phyloP scores from a whole-genome alignment of 2,329 filamentous ascomycete genomes.

The Pseudogymnoascus sp. region DNA sequence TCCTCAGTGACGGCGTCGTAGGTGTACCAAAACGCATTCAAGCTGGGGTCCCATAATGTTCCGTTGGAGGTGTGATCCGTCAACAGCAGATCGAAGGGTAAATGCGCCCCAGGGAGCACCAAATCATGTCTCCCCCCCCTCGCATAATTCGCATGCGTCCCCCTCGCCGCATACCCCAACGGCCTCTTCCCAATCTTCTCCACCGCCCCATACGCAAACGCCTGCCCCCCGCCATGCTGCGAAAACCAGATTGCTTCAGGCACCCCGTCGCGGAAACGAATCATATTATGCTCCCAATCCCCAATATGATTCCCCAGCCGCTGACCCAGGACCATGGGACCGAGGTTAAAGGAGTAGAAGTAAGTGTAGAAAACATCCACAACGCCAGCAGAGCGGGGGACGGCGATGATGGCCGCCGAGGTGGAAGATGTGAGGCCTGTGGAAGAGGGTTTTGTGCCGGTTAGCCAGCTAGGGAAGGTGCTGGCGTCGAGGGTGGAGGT shows the following conservation, averaged over 20 bases:
- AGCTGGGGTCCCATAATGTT: conserved; percentile 49
- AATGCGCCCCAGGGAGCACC: conserved; percentile 50
- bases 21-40: conserved; percentile 46
- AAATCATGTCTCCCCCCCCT: too few relatives aligned
- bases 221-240: conserved; percentile 54
- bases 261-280: conserved; percentile 49
- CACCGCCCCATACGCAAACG: conserved; percentile 48
- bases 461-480: conserved; percentile 37
- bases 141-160: conserved; percentile 58
- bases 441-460: conserved; percentile 44
- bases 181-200: conserved; percentile 46
- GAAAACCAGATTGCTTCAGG: conserved; percentile 53
- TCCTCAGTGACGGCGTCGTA: conserved; percentile 33
- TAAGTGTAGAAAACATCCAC: conserved; percentile 14
- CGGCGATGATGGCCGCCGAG: conserved; percentile 44
- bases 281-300: conserved; percentile 60
- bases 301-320: conserved; percentile 47
- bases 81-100: conserved; percentile 43
- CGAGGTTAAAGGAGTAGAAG: conserved; percentile 14
- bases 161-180: conserved; percentile 48
- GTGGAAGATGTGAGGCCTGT: conserved; percentile 42
- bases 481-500: conserved; percentile 40
- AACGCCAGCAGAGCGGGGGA: background rate
- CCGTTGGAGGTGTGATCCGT: conserved; percentile 45
- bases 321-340: background rate